phyloP scores from a whole-genome alignment of 495 filamentous ascomycete genomes.

The Neurospora cerealis region DNA sequence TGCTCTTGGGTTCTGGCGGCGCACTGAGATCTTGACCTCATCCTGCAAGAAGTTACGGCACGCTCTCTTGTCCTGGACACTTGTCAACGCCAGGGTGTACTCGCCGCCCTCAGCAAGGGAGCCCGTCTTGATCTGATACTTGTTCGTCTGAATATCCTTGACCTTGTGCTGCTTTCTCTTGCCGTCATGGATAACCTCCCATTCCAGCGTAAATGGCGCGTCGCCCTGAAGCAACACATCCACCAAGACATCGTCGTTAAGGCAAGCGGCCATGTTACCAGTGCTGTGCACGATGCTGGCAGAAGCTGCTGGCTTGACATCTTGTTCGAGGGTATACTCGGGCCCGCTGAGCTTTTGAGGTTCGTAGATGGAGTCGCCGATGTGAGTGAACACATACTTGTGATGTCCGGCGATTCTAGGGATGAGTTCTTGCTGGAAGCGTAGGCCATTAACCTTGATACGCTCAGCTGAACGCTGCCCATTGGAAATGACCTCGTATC shows the following conservation, averaged over 20 bases:
- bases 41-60: constrained; percentile 79
- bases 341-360: constrained; percentile 42
- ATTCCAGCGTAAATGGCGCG: constrained; percentile 78
- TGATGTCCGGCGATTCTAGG: constrained; percentile 75
- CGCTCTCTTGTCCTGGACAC: constrained; percentile 72
- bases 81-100: constrained; percentile 72
- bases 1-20: constrained; percentile 75
- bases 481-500: constrained; percentile 59
- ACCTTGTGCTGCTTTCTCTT: constrained; percentile 61
- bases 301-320: constrained; percentile 83
- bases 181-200: constrained; percentile 85
- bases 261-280: constrained; percentile 54
- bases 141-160: constrained; percentile 47
- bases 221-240: constrained; percentile 70
- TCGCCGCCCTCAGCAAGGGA: constrained; percentile 71
- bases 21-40: constrained; percentile 71
- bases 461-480: constrained; percentile 22
- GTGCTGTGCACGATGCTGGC: constrained; percentile 55
- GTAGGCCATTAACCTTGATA: constrained; percentile 47
- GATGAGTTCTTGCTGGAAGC: constrained; percentile 75
- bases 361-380: constrained; percentile 74
- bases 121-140: constrained; percentile 62
- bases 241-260: constrained; percentile 67
- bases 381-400: constrained; percentile 69
- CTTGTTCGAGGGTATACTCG: constrained; percentile 62